Evolutionary conservation across 2,329 filamentous ascomycete species (phyloP), one percentile per base, ranked within the genome.

Genomic region (Nemania diffusa): DNA sequence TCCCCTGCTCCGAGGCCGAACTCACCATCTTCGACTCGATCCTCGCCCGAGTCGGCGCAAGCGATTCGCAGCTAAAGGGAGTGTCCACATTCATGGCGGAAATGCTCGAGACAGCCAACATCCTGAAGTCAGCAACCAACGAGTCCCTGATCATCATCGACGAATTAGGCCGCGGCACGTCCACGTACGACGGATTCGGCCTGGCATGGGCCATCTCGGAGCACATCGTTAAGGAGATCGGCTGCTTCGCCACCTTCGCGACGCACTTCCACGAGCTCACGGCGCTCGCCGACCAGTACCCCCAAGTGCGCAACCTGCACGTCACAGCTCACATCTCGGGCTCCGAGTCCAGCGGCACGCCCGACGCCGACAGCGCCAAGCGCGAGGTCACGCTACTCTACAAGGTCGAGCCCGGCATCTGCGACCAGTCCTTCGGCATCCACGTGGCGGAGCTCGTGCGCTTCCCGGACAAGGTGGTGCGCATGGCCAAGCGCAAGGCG

Each of bases 1-100:
- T 99, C 0, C 96, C 96, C 0, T 97, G 94, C 75, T 84, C 90
- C 2, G 90, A 93, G 77, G 96, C 97, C 15, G 94, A 98, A 79
- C 83, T 99, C 51, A 97, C 93, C 17, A 94, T 99, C 65, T 99
- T 97, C 78, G 96, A 99, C 82, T 96, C 93, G 69, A 97, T 99
- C 69, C 91, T 99, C 44, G 96, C 97, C 0, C 92, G 96, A 73
- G 96, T 99, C 0, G 96, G 97, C 48, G 97, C 96, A 6, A 96
- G 92, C 73, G 97, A 99, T 81, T 97, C 93, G 6, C 96, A 98
- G 79, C 90, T 99, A 70, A 98, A 98, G 81, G 96, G 96, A 40
- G 96, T 99, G 1, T 97, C 93, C 3, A 99, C 96, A 0, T 99
- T 99, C 80, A 99, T 99, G 97, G 96, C 96, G 1, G 96, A 99